These are phyloP conservation scores for Alloascoidea hylecoeti DNA, from an alignment of 805 yeast species.

Conservation along the genomic window DNA sequence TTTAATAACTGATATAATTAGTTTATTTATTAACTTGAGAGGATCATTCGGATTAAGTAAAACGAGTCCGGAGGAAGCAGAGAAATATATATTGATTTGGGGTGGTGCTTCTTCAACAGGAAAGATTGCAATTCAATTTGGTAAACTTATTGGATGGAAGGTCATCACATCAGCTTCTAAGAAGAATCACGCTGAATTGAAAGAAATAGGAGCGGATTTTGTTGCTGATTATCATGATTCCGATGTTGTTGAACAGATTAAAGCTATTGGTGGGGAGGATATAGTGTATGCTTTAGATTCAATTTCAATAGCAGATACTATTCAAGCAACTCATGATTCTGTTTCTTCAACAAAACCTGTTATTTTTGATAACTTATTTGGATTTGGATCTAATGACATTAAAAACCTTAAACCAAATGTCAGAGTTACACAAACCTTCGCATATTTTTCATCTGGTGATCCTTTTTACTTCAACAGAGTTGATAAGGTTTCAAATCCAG, in stretches of 20 bases:
- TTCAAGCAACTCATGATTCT: neutral
- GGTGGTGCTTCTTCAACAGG: constrained; percentile 65
- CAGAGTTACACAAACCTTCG: neutral
- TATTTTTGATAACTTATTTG: neutral
- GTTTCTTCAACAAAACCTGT: neutral
- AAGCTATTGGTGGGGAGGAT: neutral
- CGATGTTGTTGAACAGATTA: constrained; percentile 17
- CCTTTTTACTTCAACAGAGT: no score
- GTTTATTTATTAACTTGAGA: neutral
- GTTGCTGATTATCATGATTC: constrained; percentile 35
- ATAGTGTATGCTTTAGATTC: constrained; percentile 5
- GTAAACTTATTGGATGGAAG: no score
- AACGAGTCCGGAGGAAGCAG: neutral
- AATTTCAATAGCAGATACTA: constrained; percentile 4
- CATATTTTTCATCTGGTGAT: neutral
- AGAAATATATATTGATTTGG: constrained; percentile 30
- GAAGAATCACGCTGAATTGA: constrained; percentile 26
- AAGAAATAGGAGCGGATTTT: constrained; percentile 33
- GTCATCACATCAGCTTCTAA: constrained; percentile 37
- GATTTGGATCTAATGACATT: neutral
- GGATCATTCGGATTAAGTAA: neutral
- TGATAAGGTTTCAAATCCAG: no score
- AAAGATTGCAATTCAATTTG: constrained; percentile 34
- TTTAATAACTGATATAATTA: neutral
- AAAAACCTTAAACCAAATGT: constrained; percentile 1